Evolutionary conservation across 208 protist species (phyloP), one percentile per base, ranked within the genome.

Genomic region (Trypanosoma rangeli): DNA sequence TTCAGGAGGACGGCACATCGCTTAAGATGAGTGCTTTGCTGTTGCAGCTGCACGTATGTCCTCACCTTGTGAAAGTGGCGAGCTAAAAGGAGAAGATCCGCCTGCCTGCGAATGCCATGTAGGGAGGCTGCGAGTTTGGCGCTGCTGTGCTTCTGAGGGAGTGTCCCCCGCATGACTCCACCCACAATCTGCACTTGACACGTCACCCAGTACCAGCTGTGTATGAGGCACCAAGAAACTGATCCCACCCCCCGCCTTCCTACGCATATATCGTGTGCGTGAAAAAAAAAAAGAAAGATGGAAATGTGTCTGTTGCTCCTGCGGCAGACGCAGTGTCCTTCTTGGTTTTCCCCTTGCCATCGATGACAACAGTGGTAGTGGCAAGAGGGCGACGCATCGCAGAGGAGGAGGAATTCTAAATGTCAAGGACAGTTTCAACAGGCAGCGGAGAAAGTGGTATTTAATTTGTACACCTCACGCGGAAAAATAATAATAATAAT

Each of bases 1-100:
- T 90, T 90, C 55, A 94, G 68, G 44, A 84, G 60, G 3, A 64
- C 83, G 12, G 89, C 76, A 64, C 89, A 94, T 26, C 86, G 76
- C 62, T 80, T 84, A 52, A 90, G 68, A 72, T 94, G 89, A 0
- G 50, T 74, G 24, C 75, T 53, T 22, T 80, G 74, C 29, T 82
- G 80, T n/a, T 75, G 61, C 53, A 82, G 50, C 3, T 74, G 61
- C 5, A 69, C 71, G 59, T 80, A 78, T 26, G 66, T 59, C 42
- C 49, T 64, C 79, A 85, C 79, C 35, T 77, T 74, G 18, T 70
- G n/a, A 50, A 83, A 89, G 62, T 59, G 69, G 22, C 31, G 63
- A 15, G 64, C 57, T 3, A 83, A n/a, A 29, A 83, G 78, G 18
- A 65, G 8, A 9, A 74, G 48, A 62, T 79, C 61, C 50, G 56